These are phyloP conservation scores for Penicillium griseofulvum DNA, from an alignment of 2,329 filamentous ascomycete species.

Conservation along the genomic window DNA sequence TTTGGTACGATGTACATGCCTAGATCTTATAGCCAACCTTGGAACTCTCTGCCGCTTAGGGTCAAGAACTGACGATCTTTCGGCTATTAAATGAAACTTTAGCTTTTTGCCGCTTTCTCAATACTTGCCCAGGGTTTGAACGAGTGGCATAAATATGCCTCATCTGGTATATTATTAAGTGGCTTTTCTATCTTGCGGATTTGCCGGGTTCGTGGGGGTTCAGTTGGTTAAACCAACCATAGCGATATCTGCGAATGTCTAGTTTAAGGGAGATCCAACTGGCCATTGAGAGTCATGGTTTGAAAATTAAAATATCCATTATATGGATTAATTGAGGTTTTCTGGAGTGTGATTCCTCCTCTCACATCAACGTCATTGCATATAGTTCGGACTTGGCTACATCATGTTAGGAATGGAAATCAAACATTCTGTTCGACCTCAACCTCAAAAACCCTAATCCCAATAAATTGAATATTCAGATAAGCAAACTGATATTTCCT, in stretches of 20 bases:
- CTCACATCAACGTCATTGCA: slow-evolving; percentile 2
- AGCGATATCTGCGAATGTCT: no score
- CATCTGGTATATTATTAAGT: no score
- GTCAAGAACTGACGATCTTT: neutral
- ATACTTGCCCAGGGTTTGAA: no score
- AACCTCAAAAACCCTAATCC: neutral
- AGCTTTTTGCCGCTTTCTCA: neutral
- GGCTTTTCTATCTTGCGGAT: neutral
- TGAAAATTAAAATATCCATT: neutral
- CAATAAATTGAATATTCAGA: neutral
- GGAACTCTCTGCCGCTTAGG: neutral
- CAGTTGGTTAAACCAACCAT: neutral
- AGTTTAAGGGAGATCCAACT: neutral
- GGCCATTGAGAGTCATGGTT: neutral
- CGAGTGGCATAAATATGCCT: no score
- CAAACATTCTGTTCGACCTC: neutral
- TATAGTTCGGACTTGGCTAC: neutral
- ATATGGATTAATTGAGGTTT: neutral
- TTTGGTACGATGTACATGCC: neutral
- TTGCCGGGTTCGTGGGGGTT: neutral
- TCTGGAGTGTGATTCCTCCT: neutral
- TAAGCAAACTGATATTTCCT: neutral
- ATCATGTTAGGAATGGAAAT: neutral
- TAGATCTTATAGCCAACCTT: neutral
- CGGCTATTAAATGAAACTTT: neutral